phyloP scores from a whole-genome alignment of 495 filamentous ascomycete genomes.

The Neurospora sp. region DNA sequence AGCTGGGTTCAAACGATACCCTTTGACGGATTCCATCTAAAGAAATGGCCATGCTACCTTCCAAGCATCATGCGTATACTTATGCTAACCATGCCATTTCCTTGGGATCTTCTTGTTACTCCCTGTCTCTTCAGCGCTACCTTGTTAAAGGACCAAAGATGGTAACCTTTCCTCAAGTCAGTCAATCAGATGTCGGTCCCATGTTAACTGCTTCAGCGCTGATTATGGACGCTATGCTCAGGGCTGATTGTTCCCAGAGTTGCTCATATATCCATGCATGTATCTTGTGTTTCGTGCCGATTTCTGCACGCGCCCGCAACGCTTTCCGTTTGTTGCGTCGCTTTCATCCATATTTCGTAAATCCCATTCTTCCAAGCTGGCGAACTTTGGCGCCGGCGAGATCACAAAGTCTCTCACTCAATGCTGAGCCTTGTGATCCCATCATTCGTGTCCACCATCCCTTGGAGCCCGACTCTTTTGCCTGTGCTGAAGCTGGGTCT shows the following conservation, averaged over 20 bases:
- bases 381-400: not conserved
- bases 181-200: not conserved
- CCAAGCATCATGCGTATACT: not conserved
- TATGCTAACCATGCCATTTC: not conserved
- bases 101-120: not conserved
- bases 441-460: slow-evolving; percentile 92
- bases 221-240: not conserved
- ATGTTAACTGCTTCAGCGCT: not conserved
- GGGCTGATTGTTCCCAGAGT: not conserved
- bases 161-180: not conserved
- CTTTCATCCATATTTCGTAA: not conserved
- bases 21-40: not conserved
- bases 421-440: slow-evolving; percentile 92
- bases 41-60: not conserved
- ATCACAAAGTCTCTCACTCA: slow-evolving; percentile 5
- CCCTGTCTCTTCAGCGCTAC: not conserved
- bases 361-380: not conserved
- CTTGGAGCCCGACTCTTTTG: slow-evolving; percentile 72
- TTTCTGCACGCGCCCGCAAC: not conserved
- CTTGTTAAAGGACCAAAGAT: not conserved
- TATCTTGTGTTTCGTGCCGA: not conserved
- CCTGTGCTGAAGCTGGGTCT: not conserved
- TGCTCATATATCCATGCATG: not conserved
- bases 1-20: not conserved
- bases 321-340: not conserved